phyloP scores from a whole-genome alignment of 345 rosid genomes.

The Diplotaxis tenuifolia region DNA sequence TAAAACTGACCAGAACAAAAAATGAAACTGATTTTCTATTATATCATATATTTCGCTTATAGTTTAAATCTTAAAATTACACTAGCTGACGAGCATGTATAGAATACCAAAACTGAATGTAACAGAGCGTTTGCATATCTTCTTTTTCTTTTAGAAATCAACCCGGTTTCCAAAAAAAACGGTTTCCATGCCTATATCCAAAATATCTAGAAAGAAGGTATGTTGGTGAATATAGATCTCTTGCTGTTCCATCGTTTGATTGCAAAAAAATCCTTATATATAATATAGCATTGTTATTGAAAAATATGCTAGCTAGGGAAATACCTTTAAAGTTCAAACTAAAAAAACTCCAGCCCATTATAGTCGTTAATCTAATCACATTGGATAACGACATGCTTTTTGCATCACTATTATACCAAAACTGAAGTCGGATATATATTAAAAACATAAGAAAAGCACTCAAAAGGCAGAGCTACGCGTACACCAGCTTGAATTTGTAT shows the following conservation, averaged over 20 bases:
- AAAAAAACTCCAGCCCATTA: not conserved
- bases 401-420: not conserved
- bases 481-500: conserved; percentile 10
- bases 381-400: not conserved
- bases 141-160: not conserved
- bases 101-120: not conserved
- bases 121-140: not conserved
- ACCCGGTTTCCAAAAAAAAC: too few relatives aligned
- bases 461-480: conserved; percentile 1
- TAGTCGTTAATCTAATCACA: not conserved
- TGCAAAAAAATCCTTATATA: not conserved
- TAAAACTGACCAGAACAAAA: not conserved
- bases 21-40: not conserved
- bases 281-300: not conserved
- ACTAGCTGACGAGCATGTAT: not conserved
- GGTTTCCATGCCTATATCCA: not conserved
- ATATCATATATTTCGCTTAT: not conserved
- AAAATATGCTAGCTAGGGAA: not conserved
- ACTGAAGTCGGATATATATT: not conserved
- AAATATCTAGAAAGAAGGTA: not conserved
- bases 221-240: not conserved
- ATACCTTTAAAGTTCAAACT: not conserved
- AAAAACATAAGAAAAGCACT: not conserved
- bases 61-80: not conserved
- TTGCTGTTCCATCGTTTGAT: not conserved